A percentile compares a stretch with the other conserved stretches of the same genome.
Evolutionary conservation across 305 asterid species (phyloP).

Genomic region (Plantago coronopus): DNA sequence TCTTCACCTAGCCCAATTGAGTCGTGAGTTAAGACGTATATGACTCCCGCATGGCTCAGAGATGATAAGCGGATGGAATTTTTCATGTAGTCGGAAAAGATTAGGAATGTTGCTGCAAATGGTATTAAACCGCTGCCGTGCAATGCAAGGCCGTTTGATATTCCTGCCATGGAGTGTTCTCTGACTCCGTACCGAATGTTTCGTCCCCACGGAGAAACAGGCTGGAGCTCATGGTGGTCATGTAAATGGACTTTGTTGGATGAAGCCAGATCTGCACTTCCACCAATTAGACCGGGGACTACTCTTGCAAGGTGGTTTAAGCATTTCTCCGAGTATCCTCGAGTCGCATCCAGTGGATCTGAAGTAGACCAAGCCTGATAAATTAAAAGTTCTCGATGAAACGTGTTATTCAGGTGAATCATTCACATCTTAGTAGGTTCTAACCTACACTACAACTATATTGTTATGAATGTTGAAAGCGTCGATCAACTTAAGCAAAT

Average conservation of each 20-base stretch:
- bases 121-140: constrained; percentile 51
- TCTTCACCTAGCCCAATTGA: constrained; percentile 48
- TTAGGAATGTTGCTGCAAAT: constrained; percentile 47
- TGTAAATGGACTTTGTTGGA: constrained; percentile 42
- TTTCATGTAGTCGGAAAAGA: constrained; percentile 54
- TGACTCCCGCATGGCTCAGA: constrained; percentile 45
- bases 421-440: neutral
- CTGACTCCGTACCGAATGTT: constrained; percentile 49
- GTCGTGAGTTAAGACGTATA: constrained; percentile 48
- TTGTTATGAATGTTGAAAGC: no score
- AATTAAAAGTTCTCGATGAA: neutral
- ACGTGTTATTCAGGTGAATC: neutral
- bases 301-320: constrained; percentile 41
- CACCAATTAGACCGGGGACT: constrained; percentile 50
- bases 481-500: no score
- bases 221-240: constrained; percentile 32
- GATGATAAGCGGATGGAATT: constrained; percentile 46
- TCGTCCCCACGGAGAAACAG: constrained; percentile 35
- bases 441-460: neutral
- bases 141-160: constrained; percentile 44
- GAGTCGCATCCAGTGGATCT: constrained; percentile 46
- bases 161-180: constrained; percentile 54
- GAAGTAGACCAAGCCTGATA: constrained; percentile 40
- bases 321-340: constrained; percentile 48
- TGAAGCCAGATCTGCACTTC: constrained; percentile 52